A percentile compares a stretch with the other conserved stretches of the same genome.
These are phyloP conservation scores for Drechslerella coelobrocha DNA, from an alignment of 2,329 filamentous ascomycete species.

Conservation along the genomic window DNA sequence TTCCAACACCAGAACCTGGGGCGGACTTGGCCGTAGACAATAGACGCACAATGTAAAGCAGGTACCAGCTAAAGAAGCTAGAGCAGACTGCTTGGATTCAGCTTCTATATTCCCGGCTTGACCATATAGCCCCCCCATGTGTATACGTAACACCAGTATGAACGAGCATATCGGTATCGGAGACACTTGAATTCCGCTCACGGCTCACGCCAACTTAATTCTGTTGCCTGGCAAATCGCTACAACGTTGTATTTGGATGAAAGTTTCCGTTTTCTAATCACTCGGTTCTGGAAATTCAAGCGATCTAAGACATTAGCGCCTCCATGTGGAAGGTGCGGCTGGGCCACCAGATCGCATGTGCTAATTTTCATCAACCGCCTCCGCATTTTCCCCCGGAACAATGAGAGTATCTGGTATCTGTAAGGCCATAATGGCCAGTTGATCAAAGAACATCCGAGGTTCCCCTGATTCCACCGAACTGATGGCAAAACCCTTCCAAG, in stretches of 20 bases:
- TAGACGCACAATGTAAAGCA: too few relatives aligned
- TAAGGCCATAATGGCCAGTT: slow-evolving; percentile 44
- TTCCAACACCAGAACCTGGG: too few relatives aligned
- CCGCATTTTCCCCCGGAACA: slow-evolving; percentile 47
- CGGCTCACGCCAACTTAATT: background rate
- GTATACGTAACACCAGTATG: too few relatives aligned
- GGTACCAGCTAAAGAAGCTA: too few relatives aligned
- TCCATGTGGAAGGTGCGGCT: slow-evolving; percentile 45
- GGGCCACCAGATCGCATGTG: slow-evolving; percentile 38
- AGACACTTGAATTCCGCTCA: background rate
- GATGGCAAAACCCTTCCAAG: slow-evolving; percentile 17
- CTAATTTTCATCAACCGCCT: slow-evolving; percentile 30
- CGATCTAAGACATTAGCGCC: slow-evolving; percentile 47
- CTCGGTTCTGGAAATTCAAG: background rate
- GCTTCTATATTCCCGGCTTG: too few relatives aligned
- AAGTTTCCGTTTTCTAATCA: slow-evolving; percentile 40
- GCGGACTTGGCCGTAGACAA: too few relatives aligned
- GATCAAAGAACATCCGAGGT: slow-evolving; percentile 44
- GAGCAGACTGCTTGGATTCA: background rate
- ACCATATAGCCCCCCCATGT: too few relatives aligned
- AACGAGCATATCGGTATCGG: too few relatives aligned
- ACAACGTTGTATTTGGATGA: slow-evolving; percentile 25
- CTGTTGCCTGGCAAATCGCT: too few relatives aligned
- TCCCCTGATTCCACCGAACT: slow-evolving; percentile 28
- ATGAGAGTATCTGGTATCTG: slow-evolving; percentile 38